Base-by-base conservation (phyloP, 371 early-diverging fungal genomes). In the Fennellomyces sp. region DNA sequence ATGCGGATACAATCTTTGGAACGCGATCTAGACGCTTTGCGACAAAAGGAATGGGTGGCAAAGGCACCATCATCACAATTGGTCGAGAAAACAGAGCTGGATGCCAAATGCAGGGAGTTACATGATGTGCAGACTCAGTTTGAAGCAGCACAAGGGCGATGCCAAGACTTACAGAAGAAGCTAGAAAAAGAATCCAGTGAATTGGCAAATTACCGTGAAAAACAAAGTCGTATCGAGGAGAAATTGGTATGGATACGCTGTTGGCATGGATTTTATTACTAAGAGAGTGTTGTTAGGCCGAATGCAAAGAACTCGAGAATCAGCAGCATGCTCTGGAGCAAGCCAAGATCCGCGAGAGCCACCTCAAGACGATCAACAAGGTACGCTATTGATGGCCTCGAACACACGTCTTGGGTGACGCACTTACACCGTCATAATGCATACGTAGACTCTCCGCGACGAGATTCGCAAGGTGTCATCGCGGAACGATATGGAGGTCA, bases 371-470 rank as follows among this genome's bases (percentile, higher is more conserved):
- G 0, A 66, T 84, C 27, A 87, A 85, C 63, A 84, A 76, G 67
- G 81, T 81, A 68, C n/a, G n/a, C n/a, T n/a, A n/a, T n/a, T n/a
- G n/a, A n/a, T n/a, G n/a, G n/a, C n/a, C n/a, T n/a, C n/a, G n/a
- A n/a, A n/a, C n/a, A n/a, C n/a, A n/a, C n/a, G n/a, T n/a, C n/a
- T n/a, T n/a, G n/a, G n/a, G n/a, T n/a, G n/a, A n/a, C n/a, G n/a
- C n/a, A n/a, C n/a, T n/a, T n/a, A n/a, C n/a, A n/a, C n/a, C n/a
- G n/a, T n/a, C n/a, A n/a, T n/a, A n/a, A n/a, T n/a, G n/a, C n/a
- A n/a, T n/a, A n/a, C n/a, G n/a, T 61, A 86, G 66, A 80, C 81
- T 11, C 48, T 89, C 57, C 87, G 87, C 52, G 88, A 91, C 23
- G 83, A 84, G 54, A 62, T 87, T 4, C 75, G 85, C 2, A 76